Percentiles rank a stretch among this genome's conserved stretches.
Evolutionary conservation across 805 yeast genomes (phyloP).

Genomic region (Candida insectalens): DNA sequence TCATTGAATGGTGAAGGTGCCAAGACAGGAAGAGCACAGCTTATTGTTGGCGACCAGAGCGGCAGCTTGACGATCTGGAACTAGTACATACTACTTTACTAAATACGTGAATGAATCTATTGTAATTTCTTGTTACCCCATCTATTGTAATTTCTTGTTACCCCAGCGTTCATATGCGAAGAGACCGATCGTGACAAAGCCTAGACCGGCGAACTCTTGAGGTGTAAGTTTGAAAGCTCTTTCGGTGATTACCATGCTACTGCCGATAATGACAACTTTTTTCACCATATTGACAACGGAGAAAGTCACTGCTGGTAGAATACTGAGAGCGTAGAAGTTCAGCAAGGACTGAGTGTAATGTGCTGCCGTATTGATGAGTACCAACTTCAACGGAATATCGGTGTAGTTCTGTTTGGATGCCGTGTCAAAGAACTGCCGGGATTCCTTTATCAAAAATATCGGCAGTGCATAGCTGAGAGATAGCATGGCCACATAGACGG

Average conservation of each 20-base stretch:
- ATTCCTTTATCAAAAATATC: slow-evolving; percentile 62
- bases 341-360: slow-evolving; percentile 75
- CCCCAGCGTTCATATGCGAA: slow-evolving; percentile 58
- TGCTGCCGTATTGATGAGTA: slow-evolving; percentile 59
- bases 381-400: slow-evolving; percentile 34
- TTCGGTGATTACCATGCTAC: slow-evolving; percentile 61
- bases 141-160: too few relatives aligned
- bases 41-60: slow-evolving; percentile 43
- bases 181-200: slow-evolving; percentile 44
- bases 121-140: too few relatives aligned
- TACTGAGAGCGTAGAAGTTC: slow-evolving; percentile 73
- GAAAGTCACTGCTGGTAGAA: slow-evolving; percentile 75
- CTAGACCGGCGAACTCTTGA: slow-evolving; percentile 40
- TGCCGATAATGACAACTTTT: slow-evolving; percentile 73
- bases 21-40: slow-evolving; percentile 21
- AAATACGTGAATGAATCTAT: too few relatives aligned
- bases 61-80: slow-evolving; percentile 46
- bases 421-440: slow-evolving; percentile 12
- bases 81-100: slow-evolving; percentile 7
- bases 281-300: slow-evolving; percentile 84
- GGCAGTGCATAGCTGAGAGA: slow-evolving; percentile 69
- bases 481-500: slow-evolving; percentile 66
- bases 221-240: slow-evolving; percentile 34
- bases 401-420: slow-evolving; percentile 14
- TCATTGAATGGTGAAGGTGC: slow-evolving; percentile 25